Conservation (phyloP, 2,329 filamentous ascomycete genomes). For the Cordyceps militaris region DNA sequence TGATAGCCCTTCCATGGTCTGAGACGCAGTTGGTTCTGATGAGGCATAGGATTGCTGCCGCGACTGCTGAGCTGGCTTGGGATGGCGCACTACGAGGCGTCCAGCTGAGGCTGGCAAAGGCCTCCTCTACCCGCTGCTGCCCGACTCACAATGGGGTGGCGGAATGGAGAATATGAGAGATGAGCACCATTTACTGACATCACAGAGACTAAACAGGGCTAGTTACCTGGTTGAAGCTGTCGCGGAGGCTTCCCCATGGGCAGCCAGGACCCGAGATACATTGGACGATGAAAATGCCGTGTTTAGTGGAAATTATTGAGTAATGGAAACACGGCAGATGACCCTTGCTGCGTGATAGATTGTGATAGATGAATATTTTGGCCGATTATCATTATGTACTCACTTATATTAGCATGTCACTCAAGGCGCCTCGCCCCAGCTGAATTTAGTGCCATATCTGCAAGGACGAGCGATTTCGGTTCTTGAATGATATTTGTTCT, state of each 20-base stretch:
- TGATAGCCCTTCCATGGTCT: not conserved
- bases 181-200: not conserved
- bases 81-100: not conserved
- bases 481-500: not conserved
- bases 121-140: constrained; percentile 7
- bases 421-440: not conserved
- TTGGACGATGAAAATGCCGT: not conserved
- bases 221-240: not conserved
- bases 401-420: not conserved
- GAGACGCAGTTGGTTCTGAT: not conserved
- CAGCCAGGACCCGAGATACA: not conserved
- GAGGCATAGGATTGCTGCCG: not conserved
- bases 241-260: constrained; percentile 2
- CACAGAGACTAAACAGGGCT: not conserved
- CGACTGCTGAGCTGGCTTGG: not conserved
- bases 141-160: not conserved
- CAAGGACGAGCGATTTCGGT: not conserved
- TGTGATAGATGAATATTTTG: no score
- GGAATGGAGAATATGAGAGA: not conserved
- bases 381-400: not conserved
- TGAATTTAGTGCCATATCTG: not conserved
- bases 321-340: constrained; percentile 4
- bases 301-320: constrained; percentile 5
- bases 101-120: constrained; percentile 1
- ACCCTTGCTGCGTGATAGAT: not conserved